Base-by-base conservation (phyloP, 2,329 filamentous ascomycete species). In the Colletotrichum navitas region DNA sequence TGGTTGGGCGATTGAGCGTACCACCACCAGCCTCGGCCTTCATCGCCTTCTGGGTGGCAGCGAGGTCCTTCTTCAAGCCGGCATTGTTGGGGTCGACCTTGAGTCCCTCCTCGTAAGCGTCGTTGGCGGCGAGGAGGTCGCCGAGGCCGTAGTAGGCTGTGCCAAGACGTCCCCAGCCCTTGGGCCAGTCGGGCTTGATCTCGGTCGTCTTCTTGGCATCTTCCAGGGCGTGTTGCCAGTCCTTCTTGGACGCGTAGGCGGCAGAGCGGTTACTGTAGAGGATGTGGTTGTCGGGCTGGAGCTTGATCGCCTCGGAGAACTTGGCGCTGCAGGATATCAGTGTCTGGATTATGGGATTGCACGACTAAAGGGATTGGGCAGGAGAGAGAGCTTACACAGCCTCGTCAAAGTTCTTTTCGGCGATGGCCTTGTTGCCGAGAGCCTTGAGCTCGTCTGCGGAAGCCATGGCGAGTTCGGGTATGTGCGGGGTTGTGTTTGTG, bases 341-440 rank as follows among this genome's bases (percentile, higher is more conserved):
- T 54, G 56, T 24, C 39, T 5, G n/a, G 14, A 18, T 3, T 29
- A 5, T 12, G 16, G 18, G 8, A 24, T 24, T 11, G 8, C 2
- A 11, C 34, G 11, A 3, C 11, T 14, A 5, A 36, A 21, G 34
- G 3, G 11, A 5, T 14, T 6, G 12, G 21, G 14, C 0, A 6
- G 8, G 14, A 34, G 18, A 55, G 41, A 29, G 47, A 47, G 90
- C 94, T 84, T 89, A 98, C 95, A 97, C 90, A 80, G 96, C 96
- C 82, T 95, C 94, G 79, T 94, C 89, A 82, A 97, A 99, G 84
- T 98, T 94, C 89, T 98, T 98, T 74, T 94, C 94, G 76, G 94
- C 92, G 83, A 99, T 99, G 84, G 97, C 95, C 88, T 97, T 97
- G 88, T 99, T 99, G 87, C 95, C 96, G 81, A 96, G 92, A 79